These are phyloP conservation scores for Sinapis alba DNA, from an alignment of 441 rosid species.

Conservation along the genomic window DNA sequence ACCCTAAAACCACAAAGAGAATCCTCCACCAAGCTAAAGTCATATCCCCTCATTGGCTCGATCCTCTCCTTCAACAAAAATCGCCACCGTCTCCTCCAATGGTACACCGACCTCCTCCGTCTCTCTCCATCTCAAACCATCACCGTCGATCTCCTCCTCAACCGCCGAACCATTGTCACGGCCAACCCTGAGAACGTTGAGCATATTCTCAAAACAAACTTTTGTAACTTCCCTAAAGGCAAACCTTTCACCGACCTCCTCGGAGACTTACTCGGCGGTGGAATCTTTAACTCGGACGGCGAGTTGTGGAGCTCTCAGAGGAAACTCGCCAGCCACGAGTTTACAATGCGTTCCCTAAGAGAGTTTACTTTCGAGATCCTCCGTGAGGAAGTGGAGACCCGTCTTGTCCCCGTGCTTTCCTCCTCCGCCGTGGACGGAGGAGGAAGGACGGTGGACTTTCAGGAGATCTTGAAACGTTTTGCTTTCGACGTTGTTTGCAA, in stretches of 20 bases:
- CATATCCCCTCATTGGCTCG: slow-evolving; percentile 72
- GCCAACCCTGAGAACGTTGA: slow-evolving; percentile 69
- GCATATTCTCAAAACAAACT: slow-evolving; percentile 64
- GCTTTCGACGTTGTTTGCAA: slow-evolving; percentile 57
- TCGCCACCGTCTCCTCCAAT: slow-evolving; percentile 50
- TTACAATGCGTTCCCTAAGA: slow-evolving; percentile 44
- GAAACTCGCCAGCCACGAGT: slow-evolving; percentile 56
- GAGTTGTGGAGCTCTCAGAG: slow-evolving; percentile 54
- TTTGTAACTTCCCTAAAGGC: slow-evolving; percentile 60
- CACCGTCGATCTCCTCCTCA: slow-evolving; percentile 51
- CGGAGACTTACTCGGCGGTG: slow-evolving; percentile 60
- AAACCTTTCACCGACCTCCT: slow-evolving; percentile 57
- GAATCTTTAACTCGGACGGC: slow-evolving; percentile 63
- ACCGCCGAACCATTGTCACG: slow-evolving; percentile 52
- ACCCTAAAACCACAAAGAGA: slow-evolving; percentile 16
- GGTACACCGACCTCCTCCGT: slow-evolving; percentile 66
- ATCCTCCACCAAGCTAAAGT: slow-evolving; percentile 36
- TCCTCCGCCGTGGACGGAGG: slow-evolving; percentile 34
- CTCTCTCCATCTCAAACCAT: slow-evolving; percentile 57
- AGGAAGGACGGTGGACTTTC: slow-evolving; percentile 44
- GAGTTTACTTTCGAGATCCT: slow-evolving; percentile 58
- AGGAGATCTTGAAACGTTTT: slow-evolving; percentile 52
- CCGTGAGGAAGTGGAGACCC: slow-evolving; percentile 44
- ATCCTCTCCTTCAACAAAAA: slow-evolving; percentile 51
- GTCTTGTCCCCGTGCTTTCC: slow-evolving; percentile 47